Percentiles rank a stretch among this genome's conserved stretches.
phyloP scores from a whole-genome alignment of 306 rosid species.

The Vigna radiata region DNA sequence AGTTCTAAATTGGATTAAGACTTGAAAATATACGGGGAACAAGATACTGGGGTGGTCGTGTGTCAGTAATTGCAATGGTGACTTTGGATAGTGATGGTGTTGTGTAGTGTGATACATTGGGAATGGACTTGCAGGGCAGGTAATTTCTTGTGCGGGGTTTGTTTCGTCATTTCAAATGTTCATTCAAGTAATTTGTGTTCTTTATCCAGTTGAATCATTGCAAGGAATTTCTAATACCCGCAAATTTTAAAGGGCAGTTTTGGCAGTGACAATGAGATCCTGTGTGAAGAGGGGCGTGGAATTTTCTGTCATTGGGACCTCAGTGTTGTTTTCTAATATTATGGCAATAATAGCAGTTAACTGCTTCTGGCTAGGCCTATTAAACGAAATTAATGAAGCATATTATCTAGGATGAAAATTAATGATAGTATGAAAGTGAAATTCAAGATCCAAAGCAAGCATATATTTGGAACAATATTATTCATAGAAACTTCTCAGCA shows the following conservation, averaged over 20 bases:
- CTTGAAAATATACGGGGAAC: neutral
- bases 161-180: constrained; percentile 40
- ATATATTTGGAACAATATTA: neutral
- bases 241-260: constrained; percentile 42
- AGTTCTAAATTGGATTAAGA: neutral
- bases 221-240: constrained; percentile 28
- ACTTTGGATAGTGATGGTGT: constrained; percentile 46
- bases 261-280: constrained; percentile 31
- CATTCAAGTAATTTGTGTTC: neutral
- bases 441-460: constrained; percentile 17
- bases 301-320: constrained; percentile 34
- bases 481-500: neutral
- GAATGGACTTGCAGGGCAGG: neutral
- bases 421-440: neutral
- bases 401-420: neutral
- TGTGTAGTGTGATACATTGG: constrained; percentile 19
- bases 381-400: neutral
- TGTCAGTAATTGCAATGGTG: constrained; percentile 41
- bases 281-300: constrained; percentile 15
- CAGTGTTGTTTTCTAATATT: constrained; percentile 40
- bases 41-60: neutral
- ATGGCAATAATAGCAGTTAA: constrained; percentile 26
- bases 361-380: neutral
- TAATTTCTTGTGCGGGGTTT: constrained; percentile 28
- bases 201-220: constrained; percentile 14